Evolutionary conservation across 306 rosid genomes (phyloP), one percentile per base, ranked within the genome.

Genomic region (Cucumis melo): DNA sequence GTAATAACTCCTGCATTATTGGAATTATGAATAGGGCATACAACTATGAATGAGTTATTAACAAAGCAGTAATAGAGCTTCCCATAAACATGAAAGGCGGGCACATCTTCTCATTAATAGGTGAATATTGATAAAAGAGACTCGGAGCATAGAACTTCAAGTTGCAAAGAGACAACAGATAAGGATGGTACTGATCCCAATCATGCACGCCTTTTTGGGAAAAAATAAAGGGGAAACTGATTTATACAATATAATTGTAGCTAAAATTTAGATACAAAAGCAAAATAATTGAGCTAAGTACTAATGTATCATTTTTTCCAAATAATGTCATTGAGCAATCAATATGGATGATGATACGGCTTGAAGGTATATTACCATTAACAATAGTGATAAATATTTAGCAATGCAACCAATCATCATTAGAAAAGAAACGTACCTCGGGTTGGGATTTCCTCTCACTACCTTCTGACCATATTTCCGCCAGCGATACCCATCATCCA

Each of bases 401-500:
- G 39, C 48, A 36, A 34, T 8, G 23, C 23, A 10, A 10, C 72
- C 8, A 6, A 36, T 77, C 41, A 48, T 78, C 54, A 50, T 23
- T n/a, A 19, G 59, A 65, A 70, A 68, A 51, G 78, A 73, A 70
- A 68, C 76, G 67, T 89, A 94, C 99, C 97, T 92, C 42, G 99
- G 99, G 81, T 94, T 94, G 72, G 99, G 99, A 84, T 94, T 94
- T 77, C 97, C 99, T 83, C 99, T 89, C 78, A 94, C 99, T 79
- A 94, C 97, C 82, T 94, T 94, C 85, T 94, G 99, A 58, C 99
- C 99, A 80, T 94, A 94, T 85, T 94, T 94, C 66, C 99, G 95
- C 99, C 99, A 94, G 85, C 99, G 99, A 82, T 94, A 94, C 71
- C 99, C 99, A 79, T 94, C 99, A 84, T 94, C 99, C 86, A 94